A percentile compares a stretch with the other conserved stretches of the same genome.
phyloP scores from a whole-genome alignment of 2,329 filamentous ascomycete species.

The Grosmannia clavigera region DNA sequence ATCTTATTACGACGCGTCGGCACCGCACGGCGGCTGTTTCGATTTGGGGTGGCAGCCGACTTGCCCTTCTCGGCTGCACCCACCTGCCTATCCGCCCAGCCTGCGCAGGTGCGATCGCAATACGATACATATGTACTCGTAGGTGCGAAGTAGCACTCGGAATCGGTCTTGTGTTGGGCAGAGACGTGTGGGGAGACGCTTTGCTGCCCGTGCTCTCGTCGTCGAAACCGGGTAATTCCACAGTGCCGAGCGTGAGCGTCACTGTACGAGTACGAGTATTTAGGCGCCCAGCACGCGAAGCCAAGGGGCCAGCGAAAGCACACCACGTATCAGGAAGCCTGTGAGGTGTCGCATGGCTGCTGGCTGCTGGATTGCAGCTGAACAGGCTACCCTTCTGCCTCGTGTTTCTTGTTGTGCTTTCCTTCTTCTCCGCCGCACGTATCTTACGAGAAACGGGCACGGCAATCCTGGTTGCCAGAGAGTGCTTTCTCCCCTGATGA shows the following conservation, averaged over 20 bases:
- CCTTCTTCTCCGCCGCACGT: neutral
- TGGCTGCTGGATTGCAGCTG: neutral
- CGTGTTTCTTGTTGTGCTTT: neutral
- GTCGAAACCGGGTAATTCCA: too few species aligned
- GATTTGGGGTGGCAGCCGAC: neutral
- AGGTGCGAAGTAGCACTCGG: too few species aligned
- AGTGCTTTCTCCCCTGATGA: neutral
- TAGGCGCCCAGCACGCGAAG: neutral
- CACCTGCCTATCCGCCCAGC: neutral
- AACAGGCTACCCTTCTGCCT: neutral
- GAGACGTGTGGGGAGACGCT: too few species aligned
- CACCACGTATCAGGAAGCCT: neutral
- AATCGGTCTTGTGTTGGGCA: too few species aligned
- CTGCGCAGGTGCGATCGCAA: too few species aligned
- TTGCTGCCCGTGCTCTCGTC: too few species aligned
- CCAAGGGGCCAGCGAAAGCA: neutral
- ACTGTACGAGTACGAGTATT: neutral
- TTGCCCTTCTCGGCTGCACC: neutral
- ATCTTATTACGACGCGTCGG: too few species aligned
- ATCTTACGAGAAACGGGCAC: too few species aligned
- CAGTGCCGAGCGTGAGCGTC: neutral
- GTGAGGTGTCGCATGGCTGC: neutral
- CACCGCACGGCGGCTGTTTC: neutral
- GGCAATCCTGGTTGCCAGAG: too few species aligned
- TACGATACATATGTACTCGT: too few species aligned